Evolutionary conservation across 2,329 filamentous ascomycete genomes (phyloP).

Genomic region (Ascochyta fabae): DNA sequence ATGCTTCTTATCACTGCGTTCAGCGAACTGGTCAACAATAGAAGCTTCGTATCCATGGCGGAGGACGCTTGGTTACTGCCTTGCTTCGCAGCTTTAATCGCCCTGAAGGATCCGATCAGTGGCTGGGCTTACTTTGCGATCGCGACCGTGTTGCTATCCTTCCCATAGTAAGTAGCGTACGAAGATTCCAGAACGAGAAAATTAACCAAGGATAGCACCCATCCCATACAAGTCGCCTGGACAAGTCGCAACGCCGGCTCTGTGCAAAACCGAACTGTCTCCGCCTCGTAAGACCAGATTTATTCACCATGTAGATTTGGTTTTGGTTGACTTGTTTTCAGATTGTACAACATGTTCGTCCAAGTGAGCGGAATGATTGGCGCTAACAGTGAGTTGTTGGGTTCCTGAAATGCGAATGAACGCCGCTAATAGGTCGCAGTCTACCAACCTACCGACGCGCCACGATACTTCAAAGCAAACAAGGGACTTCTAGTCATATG

Average conservation of each 20-base stretch:
- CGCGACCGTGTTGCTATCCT: conserved; percentile 52
- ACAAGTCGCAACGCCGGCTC: conserved; percentile 12
- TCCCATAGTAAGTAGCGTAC: conserved; percentile 45
- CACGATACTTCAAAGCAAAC: conserved; percentile 22
- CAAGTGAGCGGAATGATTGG: conserved; percentile 27
- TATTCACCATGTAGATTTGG: neutral
- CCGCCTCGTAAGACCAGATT: neutral
- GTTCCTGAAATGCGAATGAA: conserved; percentile 13
- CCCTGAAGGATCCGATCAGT: conserved; percentile 40
- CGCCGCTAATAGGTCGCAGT: conserved; percentile 48
- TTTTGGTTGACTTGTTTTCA: neutral
- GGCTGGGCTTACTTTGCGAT: conserved; percentile 56
- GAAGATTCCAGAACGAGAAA: fast-evolving
- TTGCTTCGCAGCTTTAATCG: conserved; percentile 19
- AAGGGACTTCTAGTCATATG: conserved; percentile 39
- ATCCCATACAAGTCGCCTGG: conserved; percentile 15
- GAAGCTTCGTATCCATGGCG: conserved; percentile 19
- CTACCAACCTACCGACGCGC: conserved; percentile 15
- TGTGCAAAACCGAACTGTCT: conserved; percentile 15
- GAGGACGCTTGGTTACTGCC: conserved; percentile 21
- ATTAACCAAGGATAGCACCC: neutral
- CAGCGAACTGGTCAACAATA: conserved; percentile 19
- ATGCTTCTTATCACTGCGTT: conserved; percentile 21
- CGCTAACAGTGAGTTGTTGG: conserved; percentile 13
- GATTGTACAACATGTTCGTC: conserved; percentile 58